phyloP scores from a whole-genome alignment of 1,284 basidiomycete genomes.

The Sporisorium exsertum region DNA sequence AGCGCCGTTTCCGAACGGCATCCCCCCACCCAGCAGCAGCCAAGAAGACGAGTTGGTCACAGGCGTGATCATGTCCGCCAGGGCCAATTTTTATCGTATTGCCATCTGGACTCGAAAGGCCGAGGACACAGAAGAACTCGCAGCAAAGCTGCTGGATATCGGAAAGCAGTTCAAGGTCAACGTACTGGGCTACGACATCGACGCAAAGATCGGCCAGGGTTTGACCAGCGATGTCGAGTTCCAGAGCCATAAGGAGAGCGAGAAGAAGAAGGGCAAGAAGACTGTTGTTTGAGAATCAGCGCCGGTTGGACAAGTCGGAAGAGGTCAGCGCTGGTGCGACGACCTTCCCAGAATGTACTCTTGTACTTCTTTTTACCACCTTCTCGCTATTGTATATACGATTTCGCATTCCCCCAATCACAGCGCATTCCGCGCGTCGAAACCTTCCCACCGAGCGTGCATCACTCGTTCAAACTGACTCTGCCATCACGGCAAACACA shows the following conservation, averaged over 20 bases:
- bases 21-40: conserved; percentile 41
- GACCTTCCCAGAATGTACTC: neutral
- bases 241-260: conserved; percentile 72
- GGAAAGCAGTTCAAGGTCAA: conserved; percentile 88
- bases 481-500: too few relatives aligned
- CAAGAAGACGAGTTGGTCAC: conserved; percentile 62
- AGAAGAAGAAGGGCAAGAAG: conserved; percentile 88
- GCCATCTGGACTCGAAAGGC: conserved; percentile 90
- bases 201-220: conserved; percentile 79
- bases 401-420: neutral
- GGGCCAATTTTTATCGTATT: conserved; percentile 94
- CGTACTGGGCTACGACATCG: conserved; percentile 83
- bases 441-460: neutral
- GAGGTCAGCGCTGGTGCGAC: neutral
- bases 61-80: conserved; percentile 90
- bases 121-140: conserved; percentile 73
- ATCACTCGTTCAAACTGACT: neutral
- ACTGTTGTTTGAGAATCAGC: conserved; percentile 75
- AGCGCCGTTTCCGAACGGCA: conserved; percentile 52
- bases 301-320: too few relatives aligned
- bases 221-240: conserved; percentile 70
- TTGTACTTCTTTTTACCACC: neutral
- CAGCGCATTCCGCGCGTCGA: neutral
- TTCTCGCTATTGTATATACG: neutral
- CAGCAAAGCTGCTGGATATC: conserved; percentile 77